Evolutionary conservation across 768 basidiomycete genomes (phyloP).

Genomic region (Nidularia pulvinata): DNA sequence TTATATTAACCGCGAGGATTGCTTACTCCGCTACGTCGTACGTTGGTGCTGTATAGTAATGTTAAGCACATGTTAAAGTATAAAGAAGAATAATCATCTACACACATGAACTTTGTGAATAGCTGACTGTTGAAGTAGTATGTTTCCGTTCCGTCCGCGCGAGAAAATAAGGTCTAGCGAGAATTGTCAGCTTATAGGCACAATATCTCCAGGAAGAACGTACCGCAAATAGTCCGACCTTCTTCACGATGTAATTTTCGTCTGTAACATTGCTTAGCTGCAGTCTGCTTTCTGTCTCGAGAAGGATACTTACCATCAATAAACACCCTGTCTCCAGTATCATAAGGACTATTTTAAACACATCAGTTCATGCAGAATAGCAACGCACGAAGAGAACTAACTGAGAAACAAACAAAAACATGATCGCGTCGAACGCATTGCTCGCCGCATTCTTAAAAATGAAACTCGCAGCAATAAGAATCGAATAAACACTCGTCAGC

Average conservation of each 20-base stretch:
- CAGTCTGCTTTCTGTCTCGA: neutral
- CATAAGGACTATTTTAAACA: constrained; percentile 56
- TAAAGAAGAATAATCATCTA: constrained; percentile 2
- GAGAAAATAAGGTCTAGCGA: constrained; percentile 63
- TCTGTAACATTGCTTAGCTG: constrained; percentile 24
- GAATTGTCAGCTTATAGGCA: neutral
- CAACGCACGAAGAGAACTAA: constrained; percentile 30
- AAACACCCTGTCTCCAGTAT: constrained; percentile 83
- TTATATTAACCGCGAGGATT: neutral
- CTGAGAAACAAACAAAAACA: constrained; percentile 86
- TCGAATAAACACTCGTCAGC: constrained; percentile 70
- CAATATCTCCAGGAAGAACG: constrained; percentile 9
- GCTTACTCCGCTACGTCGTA: constrained; percentile 67
- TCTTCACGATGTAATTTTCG: constrained; percentile 76
- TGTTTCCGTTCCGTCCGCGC: constrained; percentile 74
- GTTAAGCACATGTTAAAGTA: neutral
- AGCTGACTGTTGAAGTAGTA: constrained; percentile 84
- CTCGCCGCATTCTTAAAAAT: constrained; percentile 79
- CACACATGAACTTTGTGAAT: constrained; percentile 74
- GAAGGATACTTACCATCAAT: constrained; percentile 47
- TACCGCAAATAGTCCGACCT: constrained; percentile 78
- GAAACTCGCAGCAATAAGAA: constrained; percentile 76
- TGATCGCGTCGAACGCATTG: constrained; percentile 75
- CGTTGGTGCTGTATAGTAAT: constrained; percentile 52
- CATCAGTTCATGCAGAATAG: constrained; percentile 2